Base-by-base conservation (phyloP, 1,284 basidiomycete genomes). In the Hypsizygus ulmarius region DNA sequence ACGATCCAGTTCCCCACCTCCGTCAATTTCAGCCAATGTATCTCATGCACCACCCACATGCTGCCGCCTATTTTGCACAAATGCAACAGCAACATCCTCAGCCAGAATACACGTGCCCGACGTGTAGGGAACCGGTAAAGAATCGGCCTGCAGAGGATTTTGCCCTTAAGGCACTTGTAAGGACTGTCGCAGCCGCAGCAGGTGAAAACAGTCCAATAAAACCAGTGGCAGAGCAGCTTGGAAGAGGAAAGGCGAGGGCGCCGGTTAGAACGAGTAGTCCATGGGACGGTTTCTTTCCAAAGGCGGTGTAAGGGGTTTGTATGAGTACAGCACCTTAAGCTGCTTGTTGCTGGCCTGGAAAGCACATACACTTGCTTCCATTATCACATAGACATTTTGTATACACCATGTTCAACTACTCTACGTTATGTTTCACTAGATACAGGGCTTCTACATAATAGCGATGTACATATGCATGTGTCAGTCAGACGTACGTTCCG, bases 71-170 rank as follows among this genome's bases (percentile, higher is more conserved):
- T 29, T 49, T 67, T 18, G 54, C 54, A 4, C 59, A 59, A 29
- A 38, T 59, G 19, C 56, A 64, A 19, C 66, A 61, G 12, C 55
- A 58, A n/a, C 44, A 49, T 18, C 58, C 58, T 4, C 51, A 56
- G 43, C 82, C 81, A 0, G 57, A 71, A 28, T 87, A 83, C 57
- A 79, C 78, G 2, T 89, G 86, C 48, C 86, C 86, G 1, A 75
- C 75, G 3, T 89, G 86, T 55, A 72, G 86, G 36, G 67, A 71
- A 39, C 55, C 60, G 7, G 73, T 83, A 9, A 62, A 64, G 33
- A 67, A 57, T 9, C 71, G 67, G 18, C 86, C 86, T 0, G 68
- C 74, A 0, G 81, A 87, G 59, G 74, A 75, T 41, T 88, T 77
- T 59, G 67, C 71, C 6, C 58, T 88, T 42, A 88, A 87, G 63